These are phyloP conservation scores for Geotrichum fermentans DNA, from an alignment of 1,139 yeast genomes.

Conservation along the genomic window DNA sequence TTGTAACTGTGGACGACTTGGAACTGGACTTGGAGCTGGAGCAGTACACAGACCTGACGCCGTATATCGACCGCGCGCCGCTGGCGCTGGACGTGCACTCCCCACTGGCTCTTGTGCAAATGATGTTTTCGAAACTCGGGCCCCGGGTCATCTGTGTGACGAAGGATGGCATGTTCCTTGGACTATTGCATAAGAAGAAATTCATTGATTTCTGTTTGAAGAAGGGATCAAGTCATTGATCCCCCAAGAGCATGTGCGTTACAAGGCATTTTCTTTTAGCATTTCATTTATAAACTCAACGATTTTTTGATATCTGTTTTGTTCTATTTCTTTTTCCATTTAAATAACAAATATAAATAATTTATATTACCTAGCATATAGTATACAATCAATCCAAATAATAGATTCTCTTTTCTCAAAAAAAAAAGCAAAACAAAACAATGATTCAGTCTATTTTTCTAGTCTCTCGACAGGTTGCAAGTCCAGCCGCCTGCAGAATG, in stretches of 20 bases:
- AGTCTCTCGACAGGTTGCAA: conserved; percentile 40
- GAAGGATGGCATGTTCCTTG: conserved; percentile 49
- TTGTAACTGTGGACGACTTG: background rate
- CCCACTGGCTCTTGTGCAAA: conserved; percentile 51
- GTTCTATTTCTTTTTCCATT: background rate
- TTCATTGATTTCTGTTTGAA: conserved; percentile 45
- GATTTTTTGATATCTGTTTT: background rate
- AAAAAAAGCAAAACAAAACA: background rate
- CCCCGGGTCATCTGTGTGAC: conserved; percentile 49
- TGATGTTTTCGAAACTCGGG: conserved; percentile 53
- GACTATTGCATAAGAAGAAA: conserved; percentile 53
- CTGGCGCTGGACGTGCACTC: conserved; percentile 48
- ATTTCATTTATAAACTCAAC: background rate
- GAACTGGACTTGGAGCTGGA: conserved; percentile 20
- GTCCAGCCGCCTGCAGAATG: conserved; percentile 59
- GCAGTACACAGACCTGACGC: conserved; percentile 40
- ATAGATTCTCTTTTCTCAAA: background rate
- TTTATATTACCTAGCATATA: background rate
- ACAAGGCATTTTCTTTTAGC: background rate
- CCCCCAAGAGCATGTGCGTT: background rate
- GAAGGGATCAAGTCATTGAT: background rate
- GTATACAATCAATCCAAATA: background rate
- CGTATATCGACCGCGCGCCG: conserved; percentile 48
- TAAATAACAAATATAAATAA: background rate
- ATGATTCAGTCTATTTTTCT: background rate